A percentile compares a stretch with the other conserved stretches of the same genome.
phyloP scores from a whole-genome alignment of 2,329 filamentous ascomycete species.

The Phialophora chinensis region DNA sequence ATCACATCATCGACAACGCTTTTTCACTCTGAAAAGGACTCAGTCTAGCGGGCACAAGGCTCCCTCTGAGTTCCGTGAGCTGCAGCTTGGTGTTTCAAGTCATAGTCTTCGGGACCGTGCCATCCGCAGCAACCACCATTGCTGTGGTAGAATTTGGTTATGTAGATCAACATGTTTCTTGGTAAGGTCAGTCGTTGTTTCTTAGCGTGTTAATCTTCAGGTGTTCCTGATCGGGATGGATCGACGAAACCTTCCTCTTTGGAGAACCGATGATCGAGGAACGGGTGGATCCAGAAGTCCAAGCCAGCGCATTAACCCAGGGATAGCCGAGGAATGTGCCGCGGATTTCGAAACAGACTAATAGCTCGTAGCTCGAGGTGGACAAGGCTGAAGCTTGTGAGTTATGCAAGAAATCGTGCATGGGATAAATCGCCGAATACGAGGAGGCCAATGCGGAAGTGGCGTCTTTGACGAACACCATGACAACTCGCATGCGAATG shows the following conservation, averaged over 20 bases:
- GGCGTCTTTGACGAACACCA: conserved; percentile 1
- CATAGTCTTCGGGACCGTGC: background rate
- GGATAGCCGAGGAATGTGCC: background rate
- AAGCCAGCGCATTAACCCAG: background rate
- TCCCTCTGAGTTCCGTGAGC: background rate
- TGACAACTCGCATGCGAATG: background rate
- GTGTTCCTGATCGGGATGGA: conserved; percentile 4
- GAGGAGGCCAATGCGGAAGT: conserved; percentile 8
- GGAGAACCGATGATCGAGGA: background rate
- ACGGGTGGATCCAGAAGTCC: background rate
- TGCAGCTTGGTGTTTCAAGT: background rate
- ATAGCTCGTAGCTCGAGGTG: background rate
- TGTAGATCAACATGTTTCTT: conserved; percentile 2
- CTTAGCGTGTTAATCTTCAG: conserved; percentile 6
- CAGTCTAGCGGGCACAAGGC: conserved; percentile 1
- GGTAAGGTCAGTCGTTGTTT: background rate
- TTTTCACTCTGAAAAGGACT: background rate
- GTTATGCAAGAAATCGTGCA: background rate
- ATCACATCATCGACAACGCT: background rate
- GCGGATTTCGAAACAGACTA: background rate
- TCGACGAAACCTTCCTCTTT: background rate
- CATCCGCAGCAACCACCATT: background rate
- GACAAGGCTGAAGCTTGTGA: conserved; percentile 5
- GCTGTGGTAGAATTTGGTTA: background rate
- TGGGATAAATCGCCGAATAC: conserved; percentile 11